phyloP scores from a whole-genome alignment of 257 asterid genomes.

The Lycium barbarum region DNA sequence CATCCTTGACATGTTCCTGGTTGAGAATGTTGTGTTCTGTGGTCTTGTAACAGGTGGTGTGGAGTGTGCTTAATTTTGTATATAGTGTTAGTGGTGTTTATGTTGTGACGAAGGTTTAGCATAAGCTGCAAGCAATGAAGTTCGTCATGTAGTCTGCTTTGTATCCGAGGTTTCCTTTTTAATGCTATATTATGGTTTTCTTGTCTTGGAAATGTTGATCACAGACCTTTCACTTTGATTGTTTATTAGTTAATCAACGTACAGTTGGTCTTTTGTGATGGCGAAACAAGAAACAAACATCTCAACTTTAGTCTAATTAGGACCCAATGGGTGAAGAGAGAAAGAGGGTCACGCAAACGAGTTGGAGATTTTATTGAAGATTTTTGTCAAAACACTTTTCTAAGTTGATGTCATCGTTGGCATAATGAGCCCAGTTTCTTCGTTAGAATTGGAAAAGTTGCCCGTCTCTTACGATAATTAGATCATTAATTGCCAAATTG shows the following conservation, averaged over 20 bases:
- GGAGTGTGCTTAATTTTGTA: slow-evolving; percentile 30
- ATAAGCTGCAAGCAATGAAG: slow-evolving; percentile 13
- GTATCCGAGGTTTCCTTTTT: not conserved
- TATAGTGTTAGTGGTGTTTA: slow-evolving; percentile 27
- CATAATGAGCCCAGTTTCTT: not conserved
- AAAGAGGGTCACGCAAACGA: not conserved
- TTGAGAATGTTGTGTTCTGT: slow-evolving; percentile 24
- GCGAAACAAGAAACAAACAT: not conserved
- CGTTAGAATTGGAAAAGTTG: not conserved
- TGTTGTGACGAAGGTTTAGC: slow-evolving; percentile 25
- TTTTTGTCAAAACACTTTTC: not conserved
- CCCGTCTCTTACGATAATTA: too few species aligned
- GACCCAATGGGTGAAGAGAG: not conserved
- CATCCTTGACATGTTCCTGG: slow-evolving; percentile 26
- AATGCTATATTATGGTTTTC: not conserved
- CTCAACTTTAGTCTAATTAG: not conserved
- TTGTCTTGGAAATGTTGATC: not conserved
- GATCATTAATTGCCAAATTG: not conserved
- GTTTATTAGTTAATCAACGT: too few species aligned
- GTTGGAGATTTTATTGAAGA: not conserved
- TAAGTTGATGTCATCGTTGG: not conserved
- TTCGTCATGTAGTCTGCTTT: slow-evolving; percentile 32
- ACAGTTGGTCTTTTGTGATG: not conserved
- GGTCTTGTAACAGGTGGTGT: slow-evolving; percentile 10
- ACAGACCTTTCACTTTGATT: too few species aligned